A percentile compares a stretch with the other conserved stretches of the same genome.
phyloP scores from a whole-genome alignment of 2,329 filamentous ascomycete genomes.

The Talaromyces sp. region DNA sequence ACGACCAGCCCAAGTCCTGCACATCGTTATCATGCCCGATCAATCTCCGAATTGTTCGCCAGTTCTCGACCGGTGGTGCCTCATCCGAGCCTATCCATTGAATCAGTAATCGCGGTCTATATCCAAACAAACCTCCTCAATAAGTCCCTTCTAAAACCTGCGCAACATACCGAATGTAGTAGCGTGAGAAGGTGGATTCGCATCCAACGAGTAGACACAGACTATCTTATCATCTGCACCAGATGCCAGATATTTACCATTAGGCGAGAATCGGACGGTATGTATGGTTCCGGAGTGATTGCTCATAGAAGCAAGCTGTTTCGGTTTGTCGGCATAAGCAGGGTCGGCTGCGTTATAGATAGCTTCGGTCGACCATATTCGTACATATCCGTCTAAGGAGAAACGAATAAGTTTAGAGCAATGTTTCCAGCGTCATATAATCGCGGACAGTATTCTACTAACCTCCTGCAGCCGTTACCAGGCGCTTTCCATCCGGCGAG shows the following conservation, averaged over 20 bases:
- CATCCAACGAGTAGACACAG: conserved; percentile 89
- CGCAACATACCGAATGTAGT: conserved; percentile 69
- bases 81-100: conserved; percentile 69
- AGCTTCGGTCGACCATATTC: conserved; percentile 95
- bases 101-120: conserved; percentile 8
- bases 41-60: conserved; percentile 89
- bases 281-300: conserved; percentile 97
- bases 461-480: conserved; percentile 93
- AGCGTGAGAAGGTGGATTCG: conserved; percentile 70
- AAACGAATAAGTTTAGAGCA: not conserved
- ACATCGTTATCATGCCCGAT: conserved; percentile 99
- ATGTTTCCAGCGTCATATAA: not conserved
- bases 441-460: conserved; percentile 32
- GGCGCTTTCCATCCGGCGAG: conserved; percentile 84
- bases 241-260: conserved; percentile 90
- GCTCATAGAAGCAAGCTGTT: conserved; percentile 96
- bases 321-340: conserved; percentile 69
- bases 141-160: not conserved
- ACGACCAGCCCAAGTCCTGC: conserved; percentile 95
- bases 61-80: conserved; percentile 90
- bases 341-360: conserved; percentile 76
- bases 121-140: conserved; percentile 2
- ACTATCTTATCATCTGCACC: conserved; percentile 99
- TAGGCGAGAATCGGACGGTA: conserved; percentile 93
- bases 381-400: conserved; percentile 79